Evolutionary conservation across 352 stramenopile genomes (phyloP).

Genomic region (Phytophthora aleatoria): DNA sequence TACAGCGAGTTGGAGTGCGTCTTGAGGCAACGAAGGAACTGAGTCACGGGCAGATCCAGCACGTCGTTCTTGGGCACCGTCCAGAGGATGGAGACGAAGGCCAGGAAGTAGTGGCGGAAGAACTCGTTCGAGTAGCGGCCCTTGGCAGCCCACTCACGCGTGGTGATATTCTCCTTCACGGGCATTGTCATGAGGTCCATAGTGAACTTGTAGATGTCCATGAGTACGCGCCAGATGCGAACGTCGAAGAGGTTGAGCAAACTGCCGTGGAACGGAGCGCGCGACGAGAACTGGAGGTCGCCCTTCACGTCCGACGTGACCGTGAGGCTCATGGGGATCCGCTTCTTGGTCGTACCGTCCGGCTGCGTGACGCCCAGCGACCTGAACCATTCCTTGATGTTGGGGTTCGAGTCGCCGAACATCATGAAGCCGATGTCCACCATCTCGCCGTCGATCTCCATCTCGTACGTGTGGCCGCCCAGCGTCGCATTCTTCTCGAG

Average conservation of each 20-base stretch:
- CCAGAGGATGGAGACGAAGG: slow-evolving; percentile 88
- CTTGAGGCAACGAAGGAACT: slow-evolving; percentile 89
- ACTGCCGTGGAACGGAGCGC: slow-evolving; percentile 68
- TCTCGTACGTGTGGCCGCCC: slow-evolving; percentile 85
- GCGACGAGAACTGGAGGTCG: slow-evolving; percentile 88
- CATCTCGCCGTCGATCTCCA: slow-evolving; percentile 86
- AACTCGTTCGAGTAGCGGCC: slow-evolving; percentile 83
- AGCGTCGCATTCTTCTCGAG: slow-evolving; percentile 84
- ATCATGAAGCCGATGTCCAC: slow-evolving; percentile 92
- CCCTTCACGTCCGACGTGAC: slow-evolving; percentile 81
- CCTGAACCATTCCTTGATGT: slow-evolving; percentile 92
- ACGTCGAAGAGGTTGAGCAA: slow-evolving; percentile 72
- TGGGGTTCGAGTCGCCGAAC: slow-evolving; percentile 90
- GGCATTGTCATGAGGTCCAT: slow-evolving; percentile 88
- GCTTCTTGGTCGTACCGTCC: slow-evolving; percentile 86
- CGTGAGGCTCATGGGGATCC: slow-evolving; percentile 88
- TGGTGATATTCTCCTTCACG: slow-evolving; percentile 75
- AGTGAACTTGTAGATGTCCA: slow-evolving; percentile 89
- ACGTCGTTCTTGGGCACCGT: slow-evolving; percentile 86
- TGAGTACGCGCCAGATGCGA: slow-evolving; percentile 84
- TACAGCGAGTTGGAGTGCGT: slow-evolving; percentile 89
- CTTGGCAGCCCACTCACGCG: slow-evolving; percentile 72
- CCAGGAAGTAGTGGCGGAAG: slow-evolving; percentile 89
- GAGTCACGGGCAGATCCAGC: slow-evolving; percentile 77
- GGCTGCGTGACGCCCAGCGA: slow-evolving; percentile 82